Evolutionary conservation across 148 eudicot species (phyloP).

Genomic region (Fagopyrum esculentum): DNA sequence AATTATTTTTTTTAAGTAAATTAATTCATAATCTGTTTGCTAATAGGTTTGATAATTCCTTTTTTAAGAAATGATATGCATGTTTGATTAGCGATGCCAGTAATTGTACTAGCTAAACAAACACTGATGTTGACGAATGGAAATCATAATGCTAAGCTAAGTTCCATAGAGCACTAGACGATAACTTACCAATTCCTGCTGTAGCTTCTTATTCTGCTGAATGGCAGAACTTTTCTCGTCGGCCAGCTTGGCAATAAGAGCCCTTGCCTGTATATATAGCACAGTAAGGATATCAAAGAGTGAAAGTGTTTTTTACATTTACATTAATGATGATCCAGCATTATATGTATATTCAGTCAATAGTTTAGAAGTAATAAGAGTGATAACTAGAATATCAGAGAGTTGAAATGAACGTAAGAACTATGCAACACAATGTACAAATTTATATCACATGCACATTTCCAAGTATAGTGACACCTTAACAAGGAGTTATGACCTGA

Average conservation of each 20-base stretch:
- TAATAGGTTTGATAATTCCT: neutral
- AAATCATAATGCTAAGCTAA: neutral
- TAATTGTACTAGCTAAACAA: neutral
- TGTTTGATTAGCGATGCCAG: neutral
- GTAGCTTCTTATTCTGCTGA: slow-evolving; percentile 61
- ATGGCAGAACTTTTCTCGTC: slow-evolving; percentile 62
- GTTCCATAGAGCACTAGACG: neutral
- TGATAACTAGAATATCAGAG: neutral
- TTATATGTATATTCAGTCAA: neutral
- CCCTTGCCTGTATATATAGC: slow-evolving; percentile 37
- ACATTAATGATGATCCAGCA: neutral
- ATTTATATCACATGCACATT: neutral
- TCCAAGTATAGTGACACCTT: neutral
- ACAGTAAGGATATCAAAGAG: slow-evolving; percentile 6
- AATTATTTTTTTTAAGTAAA: neutral
- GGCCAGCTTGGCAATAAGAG: slow-evolving; percentile 51
- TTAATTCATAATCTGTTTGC: neutral
- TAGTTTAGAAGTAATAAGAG: too few species aligned
- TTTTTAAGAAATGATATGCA: neutral
- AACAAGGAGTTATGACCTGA: neutral
- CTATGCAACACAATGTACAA: neutral
- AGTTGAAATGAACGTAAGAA: neutral
- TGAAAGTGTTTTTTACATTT: neutral
- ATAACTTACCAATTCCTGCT: slow-evolving; percentile 63
- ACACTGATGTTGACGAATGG: neutral